Base-by-base conservation (phyloP, 805 yeast genomes). In the Scheffersomyces coipomensis region DNA sequence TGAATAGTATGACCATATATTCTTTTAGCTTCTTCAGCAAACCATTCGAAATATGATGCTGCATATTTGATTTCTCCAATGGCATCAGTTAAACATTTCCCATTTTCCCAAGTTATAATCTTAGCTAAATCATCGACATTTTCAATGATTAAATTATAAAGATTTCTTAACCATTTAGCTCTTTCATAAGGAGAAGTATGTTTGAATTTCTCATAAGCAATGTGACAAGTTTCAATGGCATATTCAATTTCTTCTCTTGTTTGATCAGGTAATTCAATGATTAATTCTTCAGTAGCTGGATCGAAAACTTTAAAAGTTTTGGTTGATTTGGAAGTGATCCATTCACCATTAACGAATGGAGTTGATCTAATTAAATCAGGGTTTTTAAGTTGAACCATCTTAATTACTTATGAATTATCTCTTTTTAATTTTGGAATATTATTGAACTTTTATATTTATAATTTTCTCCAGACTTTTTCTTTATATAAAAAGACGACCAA, bases 51-150 rank as follows among this genome's bases (percentile, higher is more conserved):
- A 46, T 68, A 68, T 1, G 71, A 62, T 3, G 85, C 84, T 21
- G 78, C 81, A 47, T 79, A 79, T 48, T 69, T 75, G 43, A 78
- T 56, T 51, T 79, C 84, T 38, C 82, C 82, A 9, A 53, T 52
- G 7, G 82, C 73, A 48, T 79, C 84, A 29, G 73, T 55, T 33
- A 75, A 55, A 11, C 80, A 65, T 53, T 79, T 79, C 44, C 85
- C 84, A 51, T 79, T 79, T 57, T 79, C 85, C 77, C 76, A 76
- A 19, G 81, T 66, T 31, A 78, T 53, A 38, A 79, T 64, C 37
- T 72, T 71, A 12, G 79, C 84, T 53, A 79, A 66, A 52, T 79
- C 84, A 19, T 78, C 82, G 34, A 61, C 49, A 48, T 79, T 76
- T 42, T 78, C 83, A 19, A 67, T 61, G 73, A 79, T 78, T 38